Evolutionary conservation across 2,329 filamentous ascomycete genomes (phyloP).

Genomic region (Orbilia ellipsospora): DNA sequence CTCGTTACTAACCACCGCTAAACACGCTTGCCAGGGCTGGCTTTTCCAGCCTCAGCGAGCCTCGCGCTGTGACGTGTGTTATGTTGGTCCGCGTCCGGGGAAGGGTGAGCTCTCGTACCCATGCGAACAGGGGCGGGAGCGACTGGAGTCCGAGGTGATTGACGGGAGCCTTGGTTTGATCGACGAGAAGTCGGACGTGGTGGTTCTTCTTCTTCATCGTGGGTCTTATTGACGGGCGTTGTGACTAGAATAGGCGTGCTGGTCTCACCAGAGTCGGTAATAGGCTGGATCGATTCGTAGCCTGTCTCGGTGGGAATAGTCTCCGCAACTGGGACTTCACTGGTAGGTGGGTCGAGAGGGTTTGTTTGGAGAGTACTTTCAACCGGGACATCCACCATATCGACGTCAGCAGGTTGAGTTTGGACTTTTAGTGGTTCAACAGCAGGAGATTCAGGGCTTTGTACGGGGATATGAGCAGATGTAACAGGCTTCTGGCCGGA

Average conservation of each 20-base stretch:
- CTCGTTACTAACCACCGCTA: background rate
- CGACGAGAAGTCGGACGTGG: conserved; percentile 44
- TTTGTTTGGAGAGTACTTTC: conserved; percentile 14
- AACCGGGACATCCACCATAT: conserved; percentile 35
- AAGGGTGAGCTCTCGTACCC: conserved; percentile 45
- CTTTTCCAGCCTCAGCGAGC: conserved; percentile 25
- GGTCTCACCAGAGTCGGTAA: conserved; percentile 15
- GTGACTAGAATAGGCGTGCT: conserved; percentile 20
- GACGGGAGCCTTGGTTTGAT: conserved; percentile 29
- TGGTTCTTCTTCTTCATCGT: conserved; percentile 28
- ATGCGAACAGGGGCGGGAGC: conserved; percentile 28
- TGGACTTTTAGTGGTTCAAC: background rate
- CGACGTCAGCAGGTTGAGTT: conserved; percentile 15
- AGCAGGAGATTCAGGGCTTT: background rate
- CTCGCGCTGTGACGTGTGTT: conserved; percentile 35
- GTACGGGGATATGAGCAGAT: background rate
- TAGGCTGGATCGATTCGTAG: conserved; percentile 23
- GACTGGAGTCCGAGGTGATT: conserved; percentile 41
- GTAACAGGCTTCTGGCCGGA: background rate
- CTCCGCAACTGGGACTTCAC: conserved; percentile 3
- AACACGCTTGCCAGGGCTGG: conserved; percentile 18
- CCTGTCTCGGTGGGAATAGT: conserved; percentile 10
- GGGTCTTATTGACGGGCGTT: conserved; percentile 17
- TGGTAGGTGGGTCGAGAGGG: background rate
- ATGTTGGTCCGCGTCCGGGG: conserved; percentile 28